These are phyloP conservation scores for Arctium minus DNA, from an alignment of 129 eudicot genomes.

Conservation along the genomic window DNA sequence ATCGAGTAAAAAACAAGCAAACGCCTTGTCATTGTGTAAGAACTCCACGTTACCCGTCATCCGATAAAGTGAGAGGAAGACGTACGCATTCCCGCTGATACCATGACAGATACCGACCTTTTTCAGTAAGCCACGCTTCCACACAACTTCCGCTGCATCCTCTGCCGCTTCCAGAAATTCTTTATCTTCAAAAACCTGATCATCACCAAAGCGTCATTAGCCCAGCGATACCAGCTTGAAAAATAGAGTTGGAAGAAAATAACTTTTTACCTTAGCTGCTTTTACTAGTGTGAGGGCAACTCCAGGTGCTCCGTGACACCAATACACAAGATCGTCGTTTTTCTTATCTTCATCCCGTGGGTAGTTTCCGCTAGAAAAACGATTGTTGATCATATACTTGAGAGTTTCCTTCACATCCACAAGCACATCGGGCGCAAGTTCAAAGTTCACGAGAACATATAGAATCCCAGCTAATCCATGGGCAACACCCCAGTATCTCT, in stretches of 20 bases:
- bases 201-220: background rate
- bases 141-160: constrained; percentile 66
- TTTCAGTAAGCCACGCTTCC: constrained; percentile 79
- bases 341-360: constrained; percentile 56
- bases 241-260: too few relatives aligned
- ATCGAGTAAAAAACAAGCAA: constrained; percentile 64
- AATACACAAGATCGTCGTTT: constrained; percentile 63
- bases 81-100: constrained; percentile 72
- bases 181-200: constrained; percentile 53
- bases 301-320: constrained; percentile 95
- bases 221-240: too few relatives aligned
- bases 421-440: constrained; percentile 44
- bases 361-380: constrained; percentile 67
- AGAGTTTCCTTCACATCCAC: constrained; percentile 65
- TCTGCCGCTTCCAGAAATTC: constrained; percentile 60
- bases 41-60: constrained; percentile 48
- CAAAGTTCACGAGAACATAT: constrained; percentile 54
- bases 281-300: constrained; percentile 66
- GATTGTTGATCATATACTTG: constrained; percentile 57
- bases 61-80: constrained; percentile 57
- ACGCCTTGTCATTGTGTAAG: constrained; percentile 69
- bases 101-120: constrained; percentile 83
- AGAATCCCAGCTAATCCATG: constrained; percentile 86
- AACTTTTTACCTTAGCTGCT: constrained; percentile 56
- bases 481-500: constrained; percentile 76